phyloP scores from a whole-genome alignment of 108 stramenopile species.

The Skeletonema menzelii region DNA sequence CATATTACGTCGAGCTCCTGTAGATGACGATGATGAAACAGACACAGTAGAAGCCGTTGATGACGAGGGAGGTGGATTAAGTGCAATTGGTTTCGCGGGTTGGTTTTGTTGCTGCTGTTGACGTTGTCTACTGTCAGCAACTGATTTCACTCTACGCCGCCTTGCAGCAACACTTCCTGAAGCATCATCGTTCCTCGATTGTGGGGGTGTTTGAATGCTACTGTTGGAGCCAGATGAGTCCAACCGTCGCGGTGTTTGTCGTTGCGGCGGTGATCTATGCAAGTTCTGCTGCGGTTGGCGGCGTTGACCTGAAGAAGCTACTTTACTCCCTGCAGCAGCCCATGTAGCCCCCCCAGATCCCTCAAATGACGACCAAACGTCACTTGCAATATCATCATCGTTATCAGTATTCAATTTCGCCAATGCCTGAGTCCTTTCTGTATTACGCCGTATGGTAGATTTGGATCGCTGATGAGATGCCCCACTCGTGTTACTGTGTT shows the following conservation, averaged over 20 bases:
- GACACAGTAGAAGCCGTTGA: background rate
- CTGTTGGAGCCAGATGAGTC: background rate
- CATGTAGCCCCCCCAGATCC: background rate
- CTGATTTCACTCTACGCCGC: background rate
- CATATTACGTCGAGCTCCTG: conserved; percentile 29
- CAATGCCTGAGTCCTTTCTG: conserved; percentile 1
- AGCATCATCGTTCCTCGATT: background rate
- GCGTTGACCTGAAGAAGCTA: background rate
- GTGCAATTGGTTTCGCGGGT: background rate
- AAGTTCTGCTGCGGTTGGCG: background rate
- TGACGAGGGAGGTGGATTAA: background rate
- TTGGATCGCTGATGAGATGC: background rate
- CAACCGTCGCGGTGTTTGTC: background rate
- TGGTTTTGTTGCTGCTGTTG: background rate
- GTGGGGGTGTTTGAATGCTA: background rate
- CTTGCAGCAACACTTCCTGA: conserved; percentile 21
- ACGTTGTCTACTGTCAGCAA: background rate
- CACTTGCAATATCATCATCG: conserved; percentile 1
- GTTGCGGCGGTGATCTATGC: conserved; percentile 1
- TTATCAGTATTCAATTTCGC: background rate
- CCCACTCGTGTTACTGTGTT: background rate
- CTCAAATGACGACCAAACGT: conserved; percentile 3
- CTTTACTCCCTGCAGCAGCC: background rate
- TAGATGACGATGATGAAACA: conserved; percentile 4
- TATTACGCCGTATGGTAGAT: background rate